These are phyloP conservation scores for Neonectria ditissima DNA, from an alignment of 2,329 filamentous ascomycete species.

Conservation along the genomic window DNA sequence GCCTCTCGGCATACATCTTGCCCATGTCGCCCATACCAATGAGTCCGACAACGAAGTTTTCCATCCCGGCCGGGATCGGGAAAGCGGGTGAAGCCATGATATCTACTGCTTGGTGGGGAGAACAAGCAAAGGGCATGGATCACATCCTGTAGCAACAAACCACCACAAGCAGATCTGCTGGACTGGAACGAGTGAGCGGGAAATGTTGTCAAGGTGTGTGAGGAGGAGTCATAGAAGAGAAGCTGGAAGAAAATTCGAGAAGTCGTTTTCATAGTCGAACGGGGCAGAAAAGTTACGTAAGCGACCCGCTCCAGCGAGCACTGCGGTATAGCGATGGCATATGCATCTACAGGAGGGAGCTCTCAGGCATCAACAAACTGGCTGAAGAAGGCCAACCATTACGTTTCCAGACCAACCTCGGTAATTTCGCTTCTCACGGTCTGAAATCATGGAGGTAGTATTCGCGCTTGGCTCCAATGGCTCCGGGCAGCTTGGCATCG, in stretches of 20 bases:
- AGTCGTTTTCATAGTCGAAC: constrained; percentile 38
- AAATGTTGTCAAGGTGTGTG: constrained; percentile 30
- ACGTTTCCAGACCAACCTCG: constrained; percentile 1
- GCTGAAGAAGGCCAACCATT: constrained; percentile 13
- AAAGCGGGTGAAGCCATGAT: constrained; percentile 46
- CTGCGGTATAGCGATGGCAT: constrained; percentile 43
- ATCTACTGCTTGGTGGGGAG: constrained; percentile 41
- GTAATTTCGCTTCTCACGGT: constrained; percentile 14
- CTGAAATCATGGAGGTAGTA: constrained; percentile 59
- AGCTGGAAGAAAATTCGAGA: constrained; percentile 37
- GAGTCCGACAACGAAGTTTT: constrained; percentile 84
- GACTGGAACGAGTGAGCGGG: constrained; percentile 25
- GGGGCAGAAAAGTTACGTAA: constrained; percentile 40
- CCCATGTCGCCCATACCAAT: constrained; percentile 99
- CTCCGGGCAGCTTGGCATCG: constrained; percentile 79
- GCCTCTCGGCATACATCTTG: constrained; percentile 93
- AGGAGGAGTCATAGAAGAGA: constrained; percentile 31
- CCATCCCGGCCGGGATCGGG: constrained; percentile 62
- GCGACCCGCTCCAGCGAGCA: background rate
- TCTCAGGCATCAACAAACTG: constrained; percentile 4
- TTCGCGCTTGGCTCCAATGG: constrained; percentile 83
- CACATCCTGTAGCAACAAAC: constrained; percentile 43
- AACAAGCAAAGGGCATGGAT: constrained; percentile 41
- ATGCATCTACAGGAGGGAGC: constrained; percentile 39
- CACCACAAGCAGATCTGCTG: constrained; percentile 30